phyloP scores from a whole-genome alignment of 75 land plant genomes.

The Picea glauca region DNA sequence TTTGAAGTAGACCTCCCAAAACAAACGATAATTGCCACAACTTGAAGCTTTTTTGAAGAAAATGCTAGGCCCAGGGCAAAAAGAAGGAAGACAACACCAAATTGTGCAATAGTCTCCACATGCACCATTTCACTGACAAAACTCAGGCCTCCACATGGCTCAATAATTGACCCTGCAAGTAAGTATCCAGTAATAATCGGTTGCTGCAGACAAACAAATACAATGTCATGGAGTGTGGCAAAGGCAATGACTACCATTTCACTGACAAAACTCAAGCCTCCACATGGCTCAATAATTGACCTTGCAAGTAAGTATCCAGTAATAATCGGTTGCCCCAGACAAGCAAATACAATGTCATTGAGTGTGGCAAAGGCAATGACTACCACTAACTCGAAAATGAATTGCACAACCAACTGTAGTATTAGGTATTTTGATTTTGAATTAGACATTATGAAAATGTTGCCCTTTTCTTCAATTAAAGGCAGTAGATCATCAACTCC shows the following conservation, averaged over 20 bases:
- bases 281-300: too few relatives aligned
- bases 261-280: not conserved
- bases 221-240: not conserved
- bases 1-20: constrained; percentile 89
- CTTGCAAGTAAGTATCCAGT: too few relatives aligned
- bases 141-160: too few relatives aligned
- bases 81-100: constrained; percentile 99
- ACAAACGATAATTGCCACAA: constrained; percentile 90
- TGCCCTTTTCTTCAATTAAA: too few relatives aligned
- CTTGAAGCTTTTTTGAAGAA: constrained; percentile 81
- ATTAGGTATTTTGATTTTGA: not conserved
- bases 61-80: constrained; percentile 98
- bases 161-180: too few relatives aligned
- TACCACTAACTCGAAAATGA: not conserved
- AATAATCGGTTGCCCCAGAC: too few relatives aligned
- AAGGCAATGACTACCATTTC: not conserved
- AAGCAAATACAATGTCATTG: not conserved
- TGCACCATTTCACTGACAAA: constrained; percentile 3
- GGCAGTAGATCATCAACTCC: too few relatives aligned
- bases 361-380: not conserved
- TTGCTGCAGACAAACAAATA: too few relatives aligned
- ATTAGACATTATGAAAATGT: too few relatives aligned
- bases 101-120: constrained; percentile 99
- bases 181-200: too few relatives aligned
- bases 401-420: not conserved